Conservation (phyloP, 179 eudicot genomes). For the Beta lomatogona region DNA sequence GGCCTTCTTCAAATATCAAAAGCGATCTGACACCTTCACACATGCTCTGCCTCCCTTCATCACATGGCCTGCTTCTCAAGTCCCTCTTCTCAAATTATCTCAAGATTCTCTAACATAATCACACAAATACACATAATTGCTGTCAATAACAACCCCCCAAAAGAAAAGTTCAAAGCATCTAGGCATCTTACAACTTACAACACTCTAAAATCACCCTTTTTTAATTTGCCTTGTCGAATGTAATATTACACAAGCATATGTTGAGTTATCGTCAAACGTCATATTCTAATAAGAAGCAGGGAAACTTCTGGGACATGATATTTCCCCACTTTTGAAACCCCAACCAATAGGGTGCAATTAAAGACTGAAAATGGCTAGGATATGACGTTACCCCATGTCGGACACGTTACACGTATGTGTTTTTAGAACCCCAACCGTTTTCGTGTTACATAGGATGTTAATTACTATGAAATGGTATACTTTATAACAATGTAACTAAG, state of each 20-base stretch:
- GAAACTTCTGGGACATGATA: too few relatives aligned
- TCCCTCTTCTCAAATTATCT: slow-evolving; percentile 11
- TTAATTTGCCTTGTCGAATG: background rate
- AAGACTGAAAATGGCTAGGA: too few relatives aligned
- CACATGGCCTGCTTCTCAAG: slow-evolving; percentile 28
- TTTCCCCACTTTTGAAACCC: too few relatives aligned
- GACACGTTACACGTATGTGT: too few relatives aligned
- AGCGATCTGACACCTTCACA: slow-evolving; percentile 31
- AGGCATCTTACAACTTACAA: background rate
- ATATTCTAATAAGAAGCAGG: too few relatives aligned
- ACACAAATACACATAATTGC: background rate
- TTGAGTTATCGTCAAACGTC: background rate
- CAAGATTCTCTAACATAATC: background rate
- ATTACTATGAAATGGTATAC: background rate
- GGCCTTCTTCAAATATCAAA: slow-evolving; percentile 21
- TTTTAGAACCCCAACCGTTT: too few relatives aligned
- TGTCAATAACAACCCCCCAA: background rate
- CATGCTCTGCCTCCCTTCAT: slow-evolving; percentile 30
- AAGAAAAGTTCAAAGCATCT: background rate
- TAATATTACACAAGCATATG: background rate
- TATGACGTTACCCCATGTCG: too few relatives aligned
- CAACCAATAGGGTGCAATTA: too few relatives aligned
- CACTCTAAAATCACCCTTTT: background rate
- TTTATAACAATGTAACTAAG: background rate
- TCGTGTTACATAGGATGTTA: background rate